Base-by-base conservation (phyloP, 1,284 basidiomycete genomes). In the Tylopilus sp. region DNA sequence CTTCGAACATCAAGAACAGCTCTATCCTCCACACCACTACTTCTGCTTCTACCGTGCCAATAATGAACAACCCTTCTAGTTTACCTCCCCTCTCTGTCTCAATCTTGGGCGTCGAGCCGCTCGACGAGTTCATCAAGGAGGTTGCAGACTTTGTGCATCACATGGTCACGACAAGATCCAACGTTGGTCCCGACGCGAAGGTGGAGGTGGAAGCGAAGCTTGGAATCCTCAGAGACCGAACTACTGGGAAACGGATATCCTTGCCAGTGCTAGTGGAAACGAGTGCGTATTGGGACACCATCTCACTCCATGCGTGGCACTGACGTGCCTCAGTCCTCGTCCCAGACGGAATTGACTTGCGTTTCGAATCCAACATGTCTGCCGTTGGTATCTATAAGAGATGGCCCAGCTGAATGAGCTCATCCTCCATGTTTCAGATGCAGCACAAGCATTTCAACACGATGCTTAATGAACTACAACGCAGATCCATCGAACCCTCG, bases 201-300 rank as follows among this genome's bases (percentile, higher is more conserved):
- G 74, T 86, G 7, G 82, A 96, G 76, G 89, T 98, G 18, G 95
- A 98, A 72, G 93, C 93, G 15, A 98, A 97, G 74, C 77, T 99
- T 43, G 95, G 95, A 1, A 66, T 90, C 12, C 67, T 98, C 62
- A 77, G 80, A 53, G 84, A 93, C 48, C 75, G 76, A 46, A 60
- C 57, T 24, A 71, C 74, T 12, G 80, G 81, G 15, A 72, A 77
- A 59, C 75, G 91, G 52, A 66, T 91, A 51, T 63, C 66, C 45
- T 68, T 92, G 45, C 94, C 94, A 6, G 81, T 94, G 7, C 74
- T 85, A 46, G 87, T 84, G 33, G 95, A 99, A 69, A 90, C 88
- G 37, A 90, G 94, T 94, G 70, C 69, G 88, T 82, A 7, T 7
- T 20, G 20, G 24, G 15, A 29, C 10, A 1, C 47, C 12, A 40